Evolutionary conservation across 2,329 filamentous ascomycete genomes (phyloP), one percentile per base, ranked within the genome.

Genomic region (Aspergillus texensis): DNA sequence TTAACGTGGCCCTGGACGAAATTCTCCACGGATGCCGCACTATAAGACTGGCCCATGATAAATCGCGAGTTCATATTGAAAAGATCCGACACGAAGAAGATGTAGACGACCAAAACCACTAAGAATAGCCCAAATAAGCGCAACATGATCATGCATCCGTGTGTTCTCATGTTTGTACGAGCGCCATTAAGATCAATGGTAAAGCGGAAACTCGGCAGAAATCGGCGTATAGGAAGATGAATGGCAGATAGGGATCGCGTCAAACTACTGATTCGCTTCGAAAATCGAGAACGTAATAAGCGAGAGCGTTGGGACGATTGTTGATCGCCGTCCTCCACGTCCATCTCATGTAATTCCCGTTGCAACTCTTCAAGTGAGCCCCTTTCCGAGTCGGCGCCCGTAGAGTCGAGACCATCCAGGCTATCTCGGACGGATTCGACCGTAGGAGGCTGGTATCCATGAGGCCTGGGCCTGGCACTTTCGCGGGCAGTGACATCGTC

Each of bases 341-440:
- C 93, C 85, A 96, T 89, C 84, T 97, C 91, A 74, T 96, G 88
- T 81, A 98, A 90, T 79, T 95, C 92, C 68, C 90, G 86, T 66
- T 92, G 88, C 71, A 95, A 85, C 66, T 89, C 87, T 36, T 86
- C 87, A 57, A 83, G 82, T 68, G 91, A 79, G 81, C 81, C 70
- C 76, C 80, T 71, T 77, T 82, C 77, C 76, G 80, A 84, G 78
- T 73, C 84, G 77, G 78, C 86, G 81, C 75, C 78, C 57, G 82
- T 82, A 65, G 85, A 87, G 55, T 81, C 84, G 67, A 83, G 81
- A 63, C 81, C 82, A 70, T 85, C 89, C 68, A 84, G 80, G 77
- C 80, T 88, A 57, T 82, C 81, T 66, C 94, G 90, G 65, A 89
- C 90, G 62, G 93, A 93, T 77, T 95, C 91, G 66, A 94, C 93